Evolutionary conservation across 495 filamentous ascomycete genomes (phyloP).

Genomic region (Aspergillus indologenus): DNA sequence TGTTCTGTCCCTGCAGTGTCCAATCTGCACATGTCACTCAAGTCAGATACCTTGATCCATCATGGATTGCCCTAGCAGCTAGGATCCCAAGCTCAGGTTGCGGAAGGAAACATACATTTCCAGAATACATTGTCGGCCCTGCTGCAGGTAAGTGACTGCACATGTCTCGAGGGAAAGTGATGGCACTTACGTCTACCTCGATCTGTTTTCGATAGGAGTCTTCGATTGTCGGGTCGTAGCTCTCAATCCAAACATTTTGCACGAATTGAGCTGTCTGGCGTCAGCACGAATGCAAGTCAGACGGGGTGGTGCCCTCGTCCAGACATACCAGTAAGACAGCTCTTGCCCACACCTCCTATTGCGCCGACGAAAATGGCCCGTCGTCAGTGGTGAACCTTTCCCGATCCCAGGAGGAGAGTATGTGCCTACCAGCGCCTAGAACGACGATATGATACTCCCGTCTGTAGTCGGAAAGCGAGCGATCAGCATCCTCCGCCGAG

Average conservation of each 20-base stretch:
- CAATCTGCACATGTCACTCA: slow-evolving; percentile 52
- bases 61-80: not conserved
- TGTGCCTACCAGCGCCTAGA: slow-evolving; percentile 72
- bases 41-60: slow-evolving; percentile 10
- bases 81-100: no score
- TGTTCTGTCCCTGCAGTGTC: slow-evolving; percentile 98
- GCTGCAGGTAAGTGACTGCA: slow-evolving; percentile 23
- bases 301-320: no score
- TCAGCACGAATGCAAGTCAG: slow-evolving; percentile 6
- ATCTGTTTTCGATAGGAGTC: slow-evolving; percentile 95
- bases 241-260: slow-evolving; percentile 98
- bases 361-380: slow-evolving; percentile 14
- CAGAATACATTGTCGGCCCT: slow-evolving; percentile 94
- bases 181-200: slow-evolving; percentile 79
- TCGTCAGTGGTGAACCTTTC: slow-evolving; percentile 14
- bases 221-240: slow-evolving; percentile 98
- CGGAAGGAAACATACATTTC: slow-evolving; percentile 70
- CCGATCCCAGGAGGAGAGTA: slow-evolving; percentile 11
- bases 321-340: slow-evolving; percentile 86
- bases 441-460: slow-evolving; percentile 93
- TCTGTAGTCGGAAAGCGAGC: slow-evolving; percentile 34
- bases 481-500: slow-evolving; percentile 25
- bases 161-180: not conserved
- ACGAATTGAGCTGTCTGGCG: slow-evolving; percentile 83
- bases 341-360: slow-evolving; percentile 94